Conservation (phyloP, 148 eudicot species). For the Beta vulgaris region DNA sequence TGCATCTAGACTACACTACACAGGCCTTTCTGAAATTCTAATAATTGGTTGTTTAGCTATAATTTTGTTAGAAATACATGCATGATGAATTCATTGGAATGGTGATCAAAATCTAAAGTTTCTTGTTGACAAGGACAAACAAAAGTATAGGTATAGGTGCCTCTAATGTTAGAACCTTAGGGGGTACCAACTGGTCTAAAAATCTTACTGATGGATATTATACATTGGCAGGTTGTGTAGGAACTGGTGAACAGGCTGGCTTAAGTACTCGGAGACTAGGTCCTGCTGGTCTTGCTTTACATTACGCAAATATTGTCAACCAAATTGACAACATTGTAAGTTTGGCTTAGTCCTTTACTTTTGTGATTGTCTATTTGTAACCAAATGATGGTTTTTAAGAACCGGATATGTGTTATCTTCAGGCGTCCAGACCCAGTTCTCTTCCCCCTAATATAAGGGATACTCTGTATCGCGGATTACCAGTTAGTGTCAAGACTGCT, state of each 20-base stretch:
- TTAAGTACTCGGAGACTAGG: conserved; percentile 62
- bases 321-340: conserved; percentile 95
- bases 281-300: conserved; percentile 84
- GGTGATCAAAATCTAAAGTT: neutral
- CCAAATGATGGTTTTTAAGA: neutral
- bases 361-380: neutral
- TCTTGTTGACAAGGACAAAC: neutral
- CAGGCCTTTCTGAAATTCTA: neutral
- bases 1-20: neutral
- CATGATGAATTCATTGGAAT: neutral
- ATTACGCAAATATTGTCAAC: conserved; percentile 80
- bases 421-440: conserved; percentile 85
- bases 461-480: conserved; percentile 72
- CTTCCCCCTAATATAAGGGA: conserved; percentile 89
- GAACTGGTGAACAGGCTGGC: conserved; percentile 30
- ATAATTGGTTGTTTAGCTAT: neutral
- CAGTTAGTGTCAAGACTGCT: conserved; percentile 59
- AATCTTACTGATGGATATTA: neutral
- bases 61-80: neutral
- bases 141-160: too few species aligned
- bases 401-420: conserved; percentile 9
- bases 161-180: neutral
- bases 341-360: conserved; percentile 2
- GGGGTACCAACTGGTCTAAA: neutral
- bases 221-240: conserved; percentile 43